A percentile compares a stretch with the other conserved stretches of the same genome.
Evolutionary conservation across 192 early-diverging fungal genomes (phyloP).

Genomic region (Coemansia sp.): DNA sequence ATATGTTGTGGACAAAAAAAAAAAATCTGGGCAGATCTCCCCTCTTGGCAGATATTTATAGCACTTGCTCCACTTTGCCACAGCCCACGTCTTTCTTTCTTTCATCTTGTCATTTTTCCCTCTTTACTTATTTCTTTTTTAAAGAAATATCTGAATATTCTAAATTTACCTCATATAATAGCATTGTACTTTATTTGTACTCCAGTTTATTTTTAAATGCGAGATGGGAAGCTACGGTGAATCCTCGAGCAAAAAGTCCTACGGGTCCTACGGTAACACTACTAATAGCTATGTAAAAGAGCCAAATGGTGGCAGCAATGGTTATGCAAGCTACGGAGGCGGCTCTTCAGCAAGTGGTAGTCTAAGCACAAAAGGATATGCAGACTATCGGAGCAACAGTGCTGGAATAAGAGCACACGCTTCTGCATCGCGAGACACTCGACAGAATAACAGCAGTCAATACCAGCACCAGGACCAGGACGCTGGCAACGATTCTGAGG

Average conservation of each 20-base stretch:
- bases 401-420: slow-evolving; percentile 36
- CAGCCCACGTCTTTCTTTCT: neutral
- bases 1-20: neutral
- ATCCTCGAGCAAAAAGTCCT: slow-evolving; percentile 9
- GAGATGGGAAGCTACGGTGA: slow-evolving; percentile 47
- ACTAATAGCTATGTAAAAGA: neutral
- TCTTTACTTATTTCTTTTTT: too few relatives aligned
- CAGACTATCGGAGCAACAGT: slow-evolving; percentile 2
- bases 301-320: slow-evolving; percentile 2
- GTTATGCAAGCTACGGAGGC: slow-evolving; percentile 13
- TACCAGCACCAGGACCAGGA: slow-evolving; percentile 25
- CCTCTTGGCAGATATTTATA: too few relatives aligned
- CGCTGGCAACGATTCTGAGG: slow-evolving; percentile 41
- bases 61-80: too few relatives aligned
- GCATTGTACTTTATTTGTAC: too few relatives aligned
- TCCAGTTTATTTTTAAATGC: slow-evolving; percentile 10
- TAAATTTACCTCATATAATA: too few relatives aligned
- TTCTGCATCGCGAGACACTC: slow-evolving; percentile 25
- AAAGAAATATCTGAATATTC: slow-evolving; percentile 2
- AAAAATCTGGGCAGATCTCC: too few relatives aligned
- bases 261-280: slow-evolving; percentile 9
- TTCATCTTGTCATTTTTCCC: neutral
- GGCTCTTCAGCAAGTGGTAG: neutral
- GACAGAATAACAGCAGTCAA: slow-evolving; percentile 13
- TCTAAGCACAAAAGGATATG: slow-evolving; percentile 2